Conservation (phyloP, 2,329 filamentous ascomycete genomes). For the Colletotrichum sp. region DNA sequence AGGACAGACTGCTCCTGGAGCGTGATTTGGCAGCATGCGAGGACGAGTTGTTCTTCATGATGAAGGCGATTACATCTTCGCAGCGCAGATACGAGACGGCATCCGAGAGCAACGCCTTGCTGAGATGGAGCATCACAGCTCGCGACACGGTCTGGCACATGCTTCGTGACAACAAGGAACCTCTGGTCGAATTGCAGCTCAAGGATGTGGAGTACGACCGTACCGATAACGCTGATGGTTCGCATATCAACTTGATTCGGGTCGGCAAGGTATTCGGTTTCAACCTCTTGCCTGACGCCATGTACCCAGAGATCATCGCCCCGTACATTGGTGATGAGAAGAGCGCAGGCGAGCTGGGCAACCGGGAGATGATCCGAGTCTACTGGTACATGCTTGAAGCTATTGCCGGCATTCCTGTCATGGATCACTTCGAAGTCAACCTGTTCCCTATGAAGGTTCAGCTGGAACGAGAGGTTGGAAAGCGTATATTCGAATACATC, state of each 20-base stretch:
- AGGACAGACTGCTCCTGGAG: conserved; percentile 87
- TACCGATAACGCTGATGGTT: conserved; percentile 96
- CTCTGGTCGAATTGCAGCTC: conserved; percentile 91
- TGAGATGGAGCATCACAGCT: conserved; percentile 93
- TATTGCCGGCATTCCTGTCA: conserved; percentile 95
- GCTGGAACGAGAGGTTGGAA: conserved; percentile 89
- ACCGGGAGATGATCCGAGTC: conserved; percentile 86
- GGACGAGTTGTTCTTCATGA: conserved; percentile 98
- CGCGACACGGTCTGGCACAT: conserved; percentile 98
- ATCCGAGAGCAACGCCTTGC: conserved; percentile 76
- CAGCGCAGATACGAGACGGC: conserved; percentile 83
- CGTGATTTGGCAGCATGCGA: conserved; percentile 88
- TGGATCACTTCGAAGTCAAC: conserved; percentile 96
- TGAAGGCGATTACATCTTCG: conserved; percentile 98
- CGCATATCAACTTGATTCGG: conserved; percentile 90
- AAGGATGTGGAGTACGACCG: conserved; percentile 91
- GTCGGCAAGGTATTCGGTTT: conserved; percentile 87
- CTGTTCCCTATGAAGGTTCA: conserved; percentile 94
- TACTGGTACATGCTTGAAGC: conserved; percentile 99
- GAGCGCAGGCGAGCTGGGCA: conserved; percentile 55
- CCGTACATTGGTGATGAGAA: conserved; percentile 79
- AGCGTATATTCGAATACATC: conserved; percentile 95
- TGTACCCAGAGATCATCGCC: conserved; percentile 95
- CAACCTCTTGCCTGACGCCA: conserved; percentile 87
- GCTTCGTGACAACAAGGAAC: conserved; percentile 84